Conservation (phyloP, 805 yeast genomes). For the Wickerhamomyces rabaulensis region DNA sequence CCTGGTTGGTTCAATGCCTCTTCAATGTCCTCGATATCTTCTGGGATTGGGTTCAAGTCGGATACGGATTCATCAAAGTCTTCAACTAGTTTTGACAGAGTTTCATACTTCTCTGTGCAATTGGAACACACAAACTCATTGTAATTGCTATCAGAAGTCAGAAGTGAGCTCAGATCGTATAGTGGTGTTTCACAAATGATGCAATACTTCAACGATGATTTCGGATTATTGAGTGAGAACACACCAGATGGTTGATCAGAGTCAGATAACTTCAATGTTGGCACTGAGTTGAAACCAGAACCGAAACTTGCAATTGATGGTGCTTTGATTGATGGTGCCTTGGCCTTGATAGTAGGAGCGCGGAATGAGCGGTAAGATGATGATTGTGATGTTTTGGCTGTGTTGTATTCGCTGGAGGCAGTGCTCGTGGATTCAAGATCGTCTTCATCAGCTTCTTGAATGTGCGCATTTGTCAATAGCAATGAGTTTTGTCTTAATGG, state of each 20-base stretch:
- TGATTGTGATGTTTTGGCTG: constrained; percentile 6
- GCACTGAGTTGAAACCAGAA: constrained; percentile 7
- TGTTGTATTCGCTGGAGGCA: constrained; percentile 1
- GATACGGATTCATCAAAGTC: constrained; percentile 30
- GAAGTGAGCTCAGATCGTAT: constrained; percentile 49
- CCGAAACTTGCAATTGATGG: not conserved
- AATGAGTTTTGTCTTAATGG: not conserved
- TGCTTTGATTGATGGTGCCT: not conserved
- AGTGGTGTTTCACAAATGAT: constrained; percentile 67
- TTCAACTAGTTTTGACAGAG: constrained; percentile 35
- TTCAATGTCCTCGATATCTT: constrained; percentile 19
- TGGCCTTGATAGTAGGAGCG: not conserved
- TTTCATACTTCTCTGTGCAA: constrained; percentile 55
- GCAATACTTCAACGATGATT: constrained; percentile 35
- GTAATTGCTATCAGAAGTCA: constrained; percentile 23
- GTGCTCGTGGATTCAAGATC: not conserved
- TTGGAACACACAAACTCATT: constrained; percentile 57
- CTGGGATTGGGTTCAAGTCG: constrained; percentile 10
- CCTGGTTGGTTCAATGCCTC: constrained; percentile 11
- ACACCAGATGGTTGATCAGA: constrained; percentile 7
- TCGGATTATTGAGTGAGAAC: constrained; percentile 4
- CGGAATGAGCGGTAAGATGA: not conserved
- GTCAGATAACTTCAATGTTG: constrained; percentile 16
- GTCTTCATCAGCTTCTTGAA: not conserved
- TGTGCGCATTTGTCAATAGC: not conserved